Percentiles rank a stretch among this genome's conserved stretches.
Conservation (phyloP, 108 stramenopile genomes). For the Fragilaria crotonensis region DNA sequence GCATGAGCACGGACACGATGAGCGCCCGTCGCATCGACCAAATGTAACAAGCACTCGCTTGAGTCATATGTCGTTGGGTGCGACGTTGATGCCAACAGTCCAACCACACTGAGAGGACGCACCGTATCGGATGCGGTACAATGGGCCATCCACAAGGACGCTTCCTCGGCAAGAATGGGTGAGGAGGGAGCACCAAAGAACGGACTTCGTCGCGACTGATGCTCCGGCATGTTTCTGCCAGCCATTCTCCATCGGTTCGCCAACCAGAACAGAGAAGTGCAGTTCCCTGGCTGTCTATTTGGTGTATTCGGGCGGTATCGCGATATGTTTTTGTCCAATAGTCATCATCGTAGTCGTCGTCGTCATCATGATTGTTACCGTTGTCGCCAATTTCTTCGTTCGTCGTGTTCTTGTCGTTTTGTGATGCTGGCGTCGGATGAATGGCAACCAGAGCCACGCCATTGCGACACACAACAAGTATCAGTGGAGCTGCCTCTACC, state of each 20-base stretch:
- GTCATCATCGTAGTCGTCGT: not conserved
- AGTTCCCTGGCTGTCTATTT: slow-evolving; percentile 40
- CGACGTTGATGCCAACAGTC: slow-evolving; percentile 46
- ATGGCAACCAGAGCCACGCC: slow-evolving; percentile 63
- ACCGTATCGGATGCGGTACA: slow-evolving; percentile 36
- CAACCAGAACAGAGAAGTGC: slow-evolving; percentile 61
- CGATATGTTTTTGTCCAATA: slow-evolving; percentile 39
- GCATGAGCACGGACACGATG: slow-evolving; percentile 61
- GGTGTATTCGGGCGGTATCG: slow-evolving; percentile 61
- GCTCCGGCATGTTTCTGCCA: slow-evolving; percentile 34
- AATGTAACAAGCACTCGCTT: slow-evolving; percentile 20
- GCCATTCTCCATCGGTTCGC: slow-evolving; percentile 54
- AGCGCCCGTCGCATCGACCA: slow-evolving; percentile 64
- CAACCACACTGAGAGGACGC: slow-evolving; percentile 40
- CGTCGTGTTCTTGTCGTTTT: not conserved
- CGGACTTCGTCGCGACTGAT: slow-evolving; percentile 40
- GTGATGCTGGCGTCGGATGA: slow-evolving; percentile 9
- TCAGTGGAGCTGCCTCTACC: slow-evolving; percentile 50
- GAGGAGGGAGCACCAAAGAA: slow-evolving; percentile 33
- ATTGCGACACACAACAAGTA: slow-evolving; percentile 55
- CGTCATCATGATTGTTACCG: slow-evolving; percentile 1
- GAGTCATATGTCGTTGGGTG: no score
- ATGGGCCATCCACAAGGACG: slow-evolving; percentile 59
- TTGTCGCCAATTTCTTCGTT: slow-evolving; percentile 2
- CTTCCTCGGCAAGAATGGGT: slow-evolving; percentile 36